These are phyloP conservation scores for Rhododendron molle DNA, from an alignment of 148 eudicot genomes.

Conservation along the genomic window DNA sequence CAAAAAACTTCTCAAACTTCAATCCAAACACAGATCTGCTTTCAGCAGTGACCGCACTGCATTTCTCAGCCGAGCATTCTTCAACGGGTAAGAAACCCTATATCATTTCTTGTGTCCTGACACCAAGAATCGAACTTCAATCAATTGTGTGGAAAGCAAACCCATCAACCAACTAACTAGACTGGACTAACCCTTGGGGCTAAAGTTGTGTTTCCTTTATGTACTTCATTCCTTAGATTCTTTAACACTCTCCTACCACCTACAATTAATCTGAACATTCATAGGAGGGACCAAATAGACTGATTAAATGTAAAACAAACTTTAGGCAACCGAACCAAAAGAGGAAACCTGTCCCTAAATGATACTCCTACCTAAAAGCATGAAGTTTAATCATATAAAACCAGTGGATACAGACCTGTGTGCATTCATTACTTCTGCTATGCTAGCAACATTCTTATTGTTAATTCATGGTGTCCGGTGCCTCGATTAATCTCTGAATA, in stretches of 20 bases:
- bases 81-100: too few relatives aligned
- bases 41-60: neutral
- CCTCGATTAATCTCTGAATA: neutral
- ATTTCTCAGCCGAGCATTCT: neutral
- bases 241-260: neutral
- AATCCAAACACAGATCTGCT: too few relatives aligned
- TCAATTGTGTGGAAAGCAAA: neutral
- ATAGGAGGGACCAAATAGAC: neutral
- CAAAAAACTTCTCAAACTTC: too few relatives aligned
- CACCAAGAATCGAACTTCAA: neutral
- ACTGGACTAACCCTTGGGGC: neutral
- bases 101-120: too few relatives aligned
- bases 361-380: neutral
- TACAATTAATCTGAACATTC: neutral
- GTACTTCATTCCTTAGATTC: neutral
- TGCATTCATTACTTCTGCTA: neutral
- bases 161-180: neutral
- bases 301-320: neutral
- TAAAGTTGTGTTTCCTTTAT: neutral
- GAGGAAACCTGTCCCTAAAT: neutral
- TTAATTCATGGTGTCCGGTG: neutral
- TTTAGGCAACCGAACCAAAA: neutral
- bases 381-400: neutral
- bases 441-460: neutral
- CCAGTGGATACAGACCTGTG: neutral